phyloP scores from a whole-genome alignment of 2,329 filamentous ascomycete genomes.

The Nemania sp. region DNA sequence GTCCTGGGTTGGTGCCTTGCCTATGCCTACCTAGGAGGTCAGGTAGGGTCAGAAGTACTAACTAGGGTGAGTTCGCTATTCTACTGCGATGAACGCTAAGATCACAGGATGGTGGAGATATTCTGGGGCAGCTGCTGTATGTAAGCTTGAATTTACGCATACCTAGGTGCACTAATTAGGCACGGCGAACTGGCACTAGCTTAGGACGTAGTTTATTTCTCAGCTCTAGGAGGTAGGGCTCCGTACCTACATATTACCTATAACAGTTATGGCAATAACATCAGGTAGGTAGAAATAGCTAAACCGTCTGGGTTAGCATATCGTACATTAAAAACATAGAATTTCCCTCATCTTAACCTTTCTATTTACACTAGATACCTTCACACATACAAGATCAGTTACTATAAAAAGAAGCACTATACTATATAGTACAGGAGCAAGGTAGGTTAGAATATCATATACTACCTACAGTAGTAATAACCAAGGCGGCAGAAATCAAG shows the following conservation, averaged over 20 bases:
- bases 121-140: slow-evolving; percentile 3
- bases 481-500: background rate
- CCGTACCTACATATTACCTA: background rate
- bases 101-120: slow-evolving; percentile 2
- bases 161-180: background rate
- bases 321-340: background rate
- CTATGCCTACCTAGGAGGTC: background rate
- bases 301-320: background rate
- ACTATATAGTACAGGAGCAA: background rate
- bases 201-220: background rate
- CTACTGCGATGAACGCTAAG: background rate
- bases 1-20: slow-evolving; percentile 5
- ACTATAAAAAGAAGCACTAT: background rate
- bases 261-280: background rate
- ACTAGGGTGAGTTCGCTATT: background rate
- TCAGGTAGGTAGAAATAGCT: background rate
- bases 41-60: background rate
- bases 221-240: background rate
- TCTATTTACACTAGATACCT: background rate
- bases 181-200: background rate
- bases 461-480: too few relatives aligned
- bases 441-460: background rate
- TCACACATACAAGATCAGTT: background rate
- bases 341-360: background rate
- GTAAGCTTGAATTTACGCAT: background rate